Evolutionary conservation across 1,139 yeast genomes (phyloP).

Genomic region (Blastobotrys proliferans): DNA sequence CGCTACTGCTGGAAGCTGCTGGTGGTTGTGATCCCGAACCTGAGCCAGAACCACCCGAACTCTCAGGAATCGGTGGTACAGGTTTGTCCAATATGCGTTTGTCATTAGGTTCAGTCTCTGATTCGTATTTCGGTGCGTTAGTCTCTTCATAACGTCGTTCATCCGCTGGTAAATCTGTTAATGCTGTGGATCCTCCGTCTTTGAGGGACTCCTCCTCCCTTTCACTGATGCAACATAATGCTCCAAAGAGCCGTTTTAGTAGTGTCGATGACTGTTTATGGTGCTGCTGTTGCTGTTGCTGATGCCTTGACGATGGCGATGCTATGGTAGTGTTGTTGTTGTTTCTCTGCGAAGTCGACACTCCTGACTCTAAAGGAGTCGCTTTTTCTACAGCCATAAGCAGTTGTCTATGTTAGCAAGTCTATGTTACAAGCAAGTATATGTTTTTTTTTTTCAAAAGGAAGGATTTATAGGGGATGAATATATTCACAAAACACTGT

Average conservation of each 20-base stretch:
- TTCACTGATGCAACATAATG: slow-evolving; percentile 7
- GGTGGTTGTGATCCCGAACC: too few species aligned
- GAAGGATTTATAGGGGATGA: too few species aligned
- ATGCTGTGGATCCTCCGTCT: slow-evolving; percentile 3
- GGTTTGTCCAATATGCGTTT: slow-evolving; percentile 21
- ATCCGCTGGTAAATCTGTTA: slow-evolving; percentile 4
- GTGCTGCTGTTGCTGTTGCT: not conserved
- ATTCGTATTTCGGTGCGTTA: slow-evolving; percentile 5
- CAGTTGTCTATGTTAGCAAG: too few species aligned
- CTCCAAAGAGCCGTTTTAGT: slow-evolving; percentile 3
- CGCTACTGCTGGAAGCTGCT: too few species aligned
- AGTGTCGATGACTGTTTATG: not conserved
- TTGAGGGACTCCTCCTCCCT: slow-evolving; percentile 5
- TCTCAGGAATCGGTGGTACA: slow-evolving; percentile 22
- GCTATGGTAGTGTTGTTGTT: not conserved
- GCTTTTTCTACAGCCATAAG: too few species aligned
- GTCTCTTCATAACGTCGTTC: slow-evolving; percentile 2
- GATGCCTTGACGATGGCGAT: not conserved
- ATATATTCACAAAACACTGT: too few species aligned
- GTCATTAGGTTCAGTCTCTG: not conserved
- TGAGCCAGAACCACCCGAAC: slow-evolving; percentile 8
- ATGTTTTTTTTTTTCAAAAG: too few species aligned
- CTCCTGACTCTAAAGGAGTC: too few species aligned
- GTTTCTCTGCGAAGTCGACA: too few species aligned
- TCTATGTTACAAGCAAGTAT: too few species aligned